Conservation (phyloP, 1,139 yeast species). For the Ashbya aceris region DNA sequence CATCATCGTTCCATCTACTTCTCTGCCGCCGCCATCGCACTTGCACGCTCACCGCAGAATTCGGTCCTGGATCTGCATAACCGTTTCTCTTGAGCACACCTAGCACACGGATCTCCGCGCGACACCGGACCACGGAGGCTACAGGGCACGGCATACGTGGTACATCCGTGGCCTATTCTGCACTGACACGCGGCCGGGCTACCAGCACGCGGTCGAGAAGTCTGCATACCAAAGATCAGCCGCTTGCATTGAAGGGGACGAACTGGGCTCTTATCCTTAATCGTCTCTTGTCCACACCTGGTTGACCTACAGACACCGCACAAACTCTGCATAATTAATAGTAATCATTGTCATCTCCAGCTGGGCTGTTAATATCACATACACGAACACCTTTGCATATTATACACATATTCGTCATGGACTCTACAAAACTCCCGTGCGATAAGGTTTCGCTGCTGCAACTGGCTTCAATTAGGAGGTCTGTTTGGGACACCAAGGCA, state of each 20-base stretch:
- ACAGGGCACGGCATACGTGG: too few relatives aligned
- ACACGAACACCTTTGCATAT: background rate
- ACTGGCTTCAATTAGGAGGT: constrained; percentile 14
- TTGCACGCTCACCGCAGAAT: background rate
- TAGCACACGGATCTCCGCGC: background rate
- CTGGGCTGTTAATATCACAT: background rate
- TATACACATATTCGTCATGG: background rate
- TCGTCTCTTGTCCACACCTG: too few relatives aligned
- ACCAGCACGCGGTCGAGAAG: too few relatives aligned
- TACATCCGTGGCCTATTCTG: too few relatives aligned
- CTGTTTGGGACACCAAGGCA: constrained; percentile 14
- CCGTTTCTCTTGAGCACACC: background rate
- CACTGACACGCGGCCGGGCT: too few relatives aligned
- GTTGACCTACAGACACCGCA: background rate
- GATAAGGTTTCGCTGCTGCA: constrained; percentile 1
- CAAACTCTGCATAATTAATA: background rate
- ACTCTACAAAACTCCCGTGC: background rate
- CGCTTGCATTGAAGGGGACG: too few relatives aligned
- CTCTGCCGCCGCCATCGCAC: background rate
- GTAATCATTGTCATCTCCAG: background rate
- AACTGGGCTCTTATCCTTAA: too few relatives aligned
- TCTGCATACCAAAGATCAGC: too few relatives aligned
- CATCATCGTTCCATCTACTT: too few relatives aligned
- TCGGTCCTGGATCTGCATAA: background rate
- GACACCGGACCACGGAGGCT: too few relatives aligned